Conservation (phyloP, 2,329 filamentous ascomycete species). For the Exophiala spinifera region DNA sequence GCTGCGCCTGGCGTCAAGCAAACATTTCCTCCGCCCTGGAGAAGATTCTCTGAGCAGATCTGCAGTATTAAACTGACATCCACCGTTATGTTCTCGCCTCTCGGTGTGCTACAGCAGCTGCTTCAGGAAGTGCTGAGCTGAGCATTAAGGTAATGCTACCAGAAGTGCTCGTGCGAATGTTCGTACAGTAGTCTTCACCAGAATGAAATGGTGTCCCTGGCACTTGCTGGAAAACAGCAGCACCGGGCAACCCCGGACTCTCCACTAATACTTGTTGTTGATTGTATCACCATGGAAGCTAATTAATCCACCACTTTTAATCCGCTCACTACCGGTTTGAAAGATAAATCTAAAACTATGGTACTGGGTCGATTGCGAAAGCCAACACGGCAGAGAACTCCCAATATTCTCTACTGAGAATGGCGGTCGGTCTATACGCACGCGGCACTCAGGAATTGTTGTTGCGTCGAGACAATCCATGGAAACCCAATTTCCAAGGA, state of each 20-base stretch:
- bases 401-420: not conserved
- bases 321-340: too few relatives aligned
- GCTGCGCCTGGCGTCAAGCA: not conserved
- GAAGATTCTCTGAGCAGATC: not conserved
- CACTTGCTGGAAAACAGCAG: too few relatives aligned
- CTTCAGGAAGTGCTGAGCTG: not conserved
- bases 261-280: too few relatives aligned
- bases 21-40: not conserved
- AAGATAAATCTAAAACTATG: not conserved
- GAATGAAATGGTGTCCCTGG: too few relatives aligned
- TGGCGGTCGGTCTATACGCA: not conserved
- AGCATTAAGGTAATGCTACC: not conserved
- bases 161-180: too few relatives aligned
- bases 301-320: too few relatives aligned
- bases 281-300: too few relatives aligned
- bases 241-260: too few relatives aligned
- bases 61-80: not conserved
- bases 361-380: conserved; percentile 1
- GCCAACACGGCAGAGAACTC: not conserved
- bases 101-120: not conserved
- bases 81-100: not conserved
- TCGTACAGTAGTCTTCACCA: too few relatives aligned
- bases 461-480: conserved; percentile 8
- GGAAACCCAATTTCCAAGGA: not conserved
- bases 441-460: conserved; percentile 4